Evolutionary conservation across 2,329 filamentous ascomycete species (phyloP).

Genomic region (Tolypocladium inflatum): DNA sequence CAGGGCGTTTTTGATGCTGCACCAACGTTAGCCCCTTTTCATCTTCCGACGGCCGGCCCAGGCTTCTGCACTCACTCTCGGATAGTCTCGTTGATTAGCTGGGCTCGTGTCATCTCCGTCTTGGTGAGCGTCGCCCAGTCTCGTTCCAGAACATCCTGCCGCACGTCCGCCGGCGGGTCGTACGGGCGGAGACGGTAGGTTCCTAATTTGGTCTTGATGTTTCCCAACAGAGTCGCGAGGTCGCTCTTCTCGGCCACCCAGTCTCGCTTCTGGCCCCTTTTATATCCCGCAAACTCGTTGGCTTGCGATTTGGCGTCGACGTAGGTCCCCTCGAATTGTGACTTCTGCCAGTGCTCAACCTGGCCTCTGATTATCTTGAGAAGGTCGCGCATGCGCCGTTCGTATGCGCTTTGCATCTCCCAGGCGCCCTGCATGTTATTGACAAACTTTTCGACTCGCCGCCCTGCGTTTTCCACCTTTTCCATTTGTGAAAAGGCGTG

Average conservation of each 20-base stretch:
- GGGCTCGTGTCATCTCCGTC: slow-evolving; percentile 79
- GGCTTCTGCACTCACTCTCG: slow-evolving; percentile 55
- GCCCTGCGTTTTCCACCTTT: slow-evolving; percentile 92
- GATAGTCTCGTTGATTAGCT: slow-evolving; percentile 96
- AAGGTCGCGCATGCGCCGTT: slow-evolving; percentile 79
- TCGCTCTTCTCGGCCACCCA: slow-evolving; percentile 99
- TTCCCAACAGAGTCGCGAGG: slow-evolving; percentile 81
- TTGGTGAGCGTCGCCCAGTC: slow-evolving; percentile 75
- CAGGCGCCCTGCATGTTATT: slow-evolving; percentile 98
- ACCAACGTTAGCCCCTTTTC: neutral
- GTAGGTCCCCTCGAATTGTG: slow-evolving; percentile 86
- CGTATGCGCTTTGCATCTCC: slow-evolving; percentile 98
- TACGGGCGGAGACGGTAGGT: slow-evolving; percentile 90
- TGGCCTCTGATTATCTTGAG: slow-evolving; percentile 67
- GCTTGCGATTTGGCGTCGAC: slow-evolving; percentile 84
- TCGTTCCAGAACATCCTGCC: slow-evolving; percentile 69
- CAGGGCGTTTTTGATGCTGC: slow-evolving; percentile 85
- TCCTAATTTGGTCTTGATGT: slow-evolving; percentile 97
- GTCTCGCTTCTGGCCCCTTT: slow-evolving; percentile 78
- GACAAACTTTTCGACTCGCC: slow-evolving; percentile 95
- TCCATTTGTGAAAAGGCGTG: slow-evolving; percentile 99
- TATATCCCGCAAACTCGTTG: slow-evolving; percentile 75
- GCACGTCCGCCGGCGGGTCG: slow-evolving; percentile 76
- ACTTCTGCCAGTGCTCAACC: slow-evolving; percentile 64
- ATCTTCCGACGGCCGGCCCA: neutral